Conservation (phyloP, 1,284 basidiomycete genomes). For the Marasmius tenuissimus region DNA sequence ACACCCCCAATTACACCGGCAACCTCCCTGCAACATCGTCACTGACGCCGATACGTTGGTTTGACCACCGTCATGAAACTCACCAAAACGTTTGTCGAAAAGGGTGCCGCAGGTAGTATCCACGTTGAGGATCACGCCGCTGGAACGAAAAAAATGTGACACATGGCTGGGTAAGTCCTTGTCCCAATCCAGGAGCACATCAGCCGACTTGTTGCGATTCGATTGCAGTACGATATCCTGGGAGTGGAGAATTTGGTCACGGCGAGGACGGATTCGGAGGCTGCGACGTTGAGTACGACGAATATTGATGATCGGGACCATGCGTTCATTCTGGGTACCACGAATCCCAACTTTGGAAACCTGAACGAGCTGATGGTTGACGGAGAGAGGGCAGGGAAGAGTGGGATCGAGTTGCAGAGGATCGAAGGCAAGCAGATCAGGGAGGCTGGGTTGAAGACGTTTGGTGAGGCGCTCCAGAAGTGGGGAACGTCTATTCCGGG, state of each 20-base stretch:
- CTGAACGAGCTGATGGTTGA: conserved; percentile 83
- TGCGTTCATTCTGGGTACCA: conserved; percentile 91
- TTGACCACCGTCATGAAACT: conserved; percentile 81
- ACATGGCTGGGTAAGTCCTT: conserved; percentile 82
- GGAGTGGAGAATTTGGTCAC: conserved; percentile 70
- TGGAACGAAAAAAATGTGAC: conserved; percentile 86
- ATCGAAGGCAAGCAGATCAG: conserved; percentile 88
- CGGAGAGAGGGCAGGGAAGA: conserved; percentile 81
- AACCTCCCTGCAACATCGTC: conserved; percentile 73
- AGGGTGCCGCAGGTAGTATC: conserved; percentile 79
- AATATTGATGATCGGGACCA: conserved; percentile 98
- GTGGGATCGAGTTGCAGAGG: conserved; percentile 78
- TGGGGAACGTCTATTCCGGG: too few species aligned
- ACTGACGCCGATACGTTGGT: conserved; percentile 87
- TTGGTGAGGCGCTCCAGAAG: too few species aligned
- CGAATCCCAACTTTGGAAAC: conserved; percentile 69
- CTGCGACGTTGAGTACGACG: conserved; percentile 94
- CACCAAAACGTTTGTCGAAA: conserved; percentile 78
- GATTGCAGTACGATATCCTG: conserved; percentile 65
- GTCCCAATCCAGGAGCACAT: conserved; percentile 79
- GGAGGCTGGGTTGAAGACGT: conserved; percentile 79
- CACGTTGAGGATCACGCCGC: conserved; percentile 86
- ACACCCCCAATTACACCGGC: conserved; percentile 60
- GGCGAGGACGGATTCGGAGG: conserved; percentile 85
- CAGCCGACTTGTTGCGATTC: conserved; percentile 75